Evolutionary conservation across 345 rosid species (phyloP).

Genomic region (Salix viminalis): DNA sequence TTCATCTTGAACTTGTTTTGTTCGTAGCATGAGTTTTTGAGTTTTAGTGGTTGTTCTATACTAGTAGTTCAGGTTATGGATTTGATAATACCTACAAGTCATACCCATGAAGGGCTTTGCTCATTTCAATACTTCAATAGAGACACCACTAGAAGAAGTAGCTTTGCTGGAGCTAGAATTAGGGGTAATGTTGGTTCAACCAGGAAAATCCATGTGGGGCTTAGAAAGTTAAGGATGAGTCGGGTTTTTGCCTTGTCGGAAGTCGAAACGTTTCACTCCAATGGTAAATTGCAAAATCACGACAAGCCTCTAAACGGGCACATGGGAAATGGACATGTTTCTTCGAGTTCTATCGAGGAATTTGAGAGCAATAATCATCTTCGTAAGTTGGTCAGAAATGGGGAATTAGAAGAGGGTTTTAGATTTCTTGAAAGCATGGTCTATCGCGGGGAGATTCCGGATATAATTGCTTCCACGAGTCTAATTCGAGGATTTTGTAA

Average conservation of each 20-base stretch:
- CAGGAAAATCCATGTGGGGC: constrained; percentile 19
- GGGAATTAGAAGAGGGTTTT: constrained; percentile 62
- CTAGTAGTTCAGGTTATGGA: constrained; percentile 39
- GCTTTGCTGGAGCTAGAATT: constrained; percentile 26
- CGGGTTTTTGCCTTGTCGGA: constrained; percentile 42
- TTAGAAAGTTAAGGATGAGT: constrained; percentile 30
- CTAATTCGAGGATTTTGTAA: constrained; percentile 74
- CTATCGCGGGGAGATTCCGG: constrained; percentile 66
- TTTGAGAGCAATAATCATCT: constrained; percentile 58
- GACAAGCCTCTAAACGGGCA: constrained; percentile 35
- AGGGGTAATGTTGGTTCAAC: constrained; percentile 18
- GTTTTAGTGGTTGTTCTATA: background rate
- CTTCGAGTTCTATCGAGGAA: constrained; percentile 42
- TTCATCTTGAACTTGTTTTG: too few relatives aligned
- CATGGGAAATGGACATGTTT: constrained; percentile 38
- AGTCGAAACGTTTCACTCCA: constrained; percentile 39
- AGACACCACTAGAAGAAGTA: constrained; percentile 23
- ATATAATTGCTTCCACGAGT: constrained; percentile 66
- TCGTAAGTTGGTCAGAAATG: constrained; percentile 52
- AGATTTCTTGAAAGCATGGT: constrained; percentile 72
- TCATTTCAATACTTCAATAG: constrained; percentile 42
- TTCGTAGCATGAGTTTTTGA: background rate
- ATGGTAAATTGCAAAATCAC: constrained; percentile 36
- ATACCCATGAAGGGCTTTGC: constrained; percentile 55
- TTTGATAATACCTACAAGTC: constrained; percentile 42